phyloP scores from a whole-genome alignment of 768 basidiomycete species.

The Tubosaeta sp. region DNA sequence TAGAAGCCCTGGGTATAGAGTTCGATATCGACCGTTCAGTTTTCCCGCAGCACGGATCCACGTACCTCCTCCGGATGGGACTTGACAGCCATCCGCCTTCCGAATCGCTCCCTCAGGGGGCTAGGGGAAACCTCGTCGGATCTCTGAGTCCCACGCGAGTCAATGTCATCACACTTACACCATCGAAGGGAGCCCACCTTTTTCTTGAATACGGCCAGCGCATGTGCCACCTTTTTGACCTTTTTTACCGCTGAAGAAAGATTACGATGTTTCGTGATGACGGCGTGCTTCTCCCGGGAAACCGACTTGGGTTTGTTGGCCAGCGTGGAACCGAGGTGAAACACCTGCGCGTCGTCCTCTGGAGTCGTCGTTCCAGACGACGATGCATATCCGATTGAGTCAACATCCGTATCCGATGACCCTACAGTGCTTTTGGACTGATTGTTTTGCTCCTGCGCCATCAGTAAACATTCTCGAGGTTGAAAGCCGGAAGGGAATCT shows the following conservation, averaged over 20 bases:
- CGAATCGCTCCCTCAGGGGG: conserved; percentile 28
- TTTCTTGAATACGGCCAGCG: conserved; percentile 21
- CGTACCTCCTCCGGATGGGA: conserved; percentile 26
- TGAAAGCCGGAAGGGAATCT: not conserved
- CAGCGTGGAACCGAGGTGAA: conserved; percentile 16
- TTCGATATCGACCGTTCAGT: not conserved
- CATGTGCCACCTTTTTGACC: conserved; percentile 18
- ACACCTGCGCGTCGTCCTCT: conserved; percentile 25
- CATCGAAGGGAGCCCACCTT: conserved; percentile 13
- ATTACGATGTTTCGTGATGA: conserved; percentile 10
- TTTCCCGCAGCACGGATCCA: not conserved
- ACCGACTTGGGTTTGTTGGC: conserved; percentile 1
- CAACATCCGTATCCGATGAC: conserved; percentile 22
- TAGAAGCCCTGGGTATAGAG: conserved; percentile 19
- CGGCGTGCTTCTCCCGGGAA: conserved; percentile 2
- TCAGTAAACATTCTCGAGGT: not conserved
- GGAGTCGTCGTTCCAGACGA: conserved; percentile 31
- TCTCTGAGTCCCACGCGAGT: conserved; percentile 11
- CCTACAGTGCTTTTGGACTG: conserved; percentile 11
- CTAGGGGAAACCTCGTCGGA: conserved; percentile 25
- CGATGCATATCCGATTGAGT: conserved; percentile 19
- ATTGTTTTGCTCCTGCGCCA: conserved; percentile 4
- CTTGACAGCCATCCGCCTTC: conserved; percentile 25
- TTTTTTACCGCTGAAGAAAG: conserved; percentile 21
- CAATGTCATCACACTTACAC: conserved; percentile 1